Evolutionary conservation across 768 basidiomycete species (phyloP), one percentile per base, ranked within the genome.

Genomic region (Rhodocollybia butyracea): DNA sequence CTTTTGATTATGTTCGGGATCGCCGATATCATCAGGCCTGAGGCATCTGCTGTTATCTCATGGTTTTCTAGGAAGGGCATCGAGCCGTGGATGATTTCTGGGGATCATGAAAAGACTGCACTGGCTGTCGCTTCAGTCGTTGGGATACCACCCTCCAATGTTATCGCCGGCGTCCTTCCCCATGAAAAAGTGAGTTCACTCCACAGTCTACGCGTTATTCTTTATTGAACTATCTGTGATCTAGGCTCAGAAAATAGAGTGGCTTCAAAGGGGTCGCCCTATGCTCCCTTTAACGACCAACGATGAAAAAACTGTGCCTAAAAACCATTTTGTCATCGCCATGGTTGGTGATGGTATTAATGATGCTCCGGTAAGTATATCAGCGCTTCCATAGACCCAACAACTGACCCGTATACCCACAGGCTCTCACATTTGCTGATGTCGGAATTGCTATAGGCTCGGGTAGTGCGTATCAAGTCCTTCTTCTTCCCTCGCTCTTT

Each of bases 161-260:
- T 94, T 42, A 83, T 86, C 48, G 91, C 90, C 17, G 88, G 85
- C 0, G 89, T 91, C 0, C 74, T 93, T 5, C 92, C 92, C 2
- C 85, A 90, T 42, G 86, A 89, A 61, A 94, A 94, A 74, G 86
- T 82, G 40, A 41, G 48, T 38, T 36, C 2, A n/a, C 24, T 26
- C 22, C 21, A 32, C 19, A 19, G 30, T 31, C 69, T 32, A 3
- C 21, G 12, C 22, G 17, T 2, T 22, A 19, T 24, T 27, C 26
- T 12, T 48, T 1, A 31, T 32, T 22, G 22, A n/a, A n/a, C n/a
- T n/a, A n/a, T 32, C 13, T 39, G 48, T 56, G 8, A 48, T 66
- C 30, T 30, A 76, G 82, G 82, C 85, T 0, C 76, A 84, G 61
- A 84, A 84, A 60, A 75, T 87, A 3, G 73, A 74, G 55, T 79